Evolutionary conservation across 495 filamentous ascomycete species (phyloP), one percentile per base, ranked within the genome.

Genomic region (Aspergillus affinis): DNA sequence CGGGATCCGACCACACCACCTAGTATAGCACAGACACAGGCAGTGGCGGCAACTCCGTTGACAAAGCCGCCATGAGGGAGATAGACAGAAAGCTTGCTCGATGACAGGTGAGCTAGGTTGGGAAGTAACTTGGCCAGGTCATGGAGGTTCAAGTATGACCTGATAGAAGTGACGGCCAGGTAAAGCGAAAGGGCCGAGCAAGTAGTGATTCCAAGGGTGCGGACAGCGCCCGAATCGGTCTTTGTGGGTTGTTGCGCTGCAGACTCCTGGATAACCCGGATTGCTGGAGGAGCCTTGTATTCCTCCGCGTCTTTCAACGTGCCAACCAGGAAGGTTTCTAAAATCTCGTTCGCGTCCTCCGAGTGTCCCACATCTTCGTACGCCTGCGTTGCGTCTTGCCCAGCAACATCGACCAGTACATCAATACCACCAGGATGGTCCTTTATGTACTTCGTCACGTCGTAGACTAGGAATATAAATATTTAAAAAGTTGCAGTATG

Each of bases 361-460:
- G 60, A 81, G 49, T 86, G 84, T 0, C 81, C 82, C 4, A 77
- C 78, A 53, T 84, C 72, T 27, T 85, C 81, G 54, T 80, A 86
- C 4, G 59, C 75, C 6, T 71, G 72, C 1, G 77, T 84, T 4
- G 79, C 82, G 67, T 86, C 82, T 45, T 61, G 69, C 6, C 84
- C 83, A 26, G 80, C 84, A 7, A 75, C 69, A 47, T 85, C 80
- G 6, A 72, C 5, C 1, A 86, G 71, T 7, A 78, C 67, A 0
- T 81, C 78, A 13, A 66, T 66, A 5, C 82, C 84, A 10, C 84
- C 84, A 0, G 84, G 84, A 60, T 85, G 82, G 56, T 85, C 82
- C 52, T 78, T 62, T 0, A 78, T 48, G 59, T 84, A 85, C 23
- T 69, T 63, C 8, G 82, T 74, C 47, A 82, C 72, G 65, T 85